phyloP scores from a whole-genome alignment of 768 basidiomycete genomes.

The Lentinus brumalis region DNA sequence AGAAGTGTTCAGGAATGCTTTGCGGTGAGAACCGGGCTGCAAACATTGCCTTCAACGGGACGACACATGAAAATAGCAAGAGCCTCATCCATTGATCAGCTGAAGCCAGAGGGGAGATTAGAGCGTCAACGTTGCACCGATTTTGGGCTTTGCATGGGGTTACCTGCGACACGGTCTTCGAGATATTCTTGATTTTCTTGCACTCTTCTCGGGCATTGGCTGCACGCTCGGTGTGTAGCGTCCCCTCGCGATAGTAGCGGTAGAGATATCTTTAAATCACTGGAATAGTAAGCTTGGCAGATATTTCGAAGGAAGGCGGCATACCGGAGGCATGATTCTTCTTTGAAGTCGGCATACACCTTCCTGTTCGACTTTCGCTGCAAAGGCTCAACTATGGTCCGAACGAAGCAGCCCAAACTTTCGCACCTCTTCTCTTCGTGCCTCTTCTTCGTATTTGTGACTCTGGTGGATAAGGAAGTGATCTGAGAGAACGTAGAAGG shows the following conservation, averaged over 20 bases:
- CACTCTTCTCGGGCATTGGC: conserved; percentile 64
- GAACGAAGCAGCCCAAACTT: background rate
- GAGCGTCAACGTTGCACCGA: background rate
- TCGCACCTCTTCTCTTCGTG: conserved; percentile 67
- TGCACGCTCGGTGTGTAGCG: conserved; percentile 51
- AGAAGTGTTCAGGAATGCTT: too few relatives aligned
- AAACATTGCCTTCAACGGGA: too few relatives aligned
- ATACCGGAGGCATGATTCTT: conserved; percentile 72
- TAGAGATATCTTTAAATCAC: conserved; percentile 57
- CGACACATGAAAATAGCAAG: background rate
- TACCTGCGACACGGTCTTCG: conserved; percentile 44
- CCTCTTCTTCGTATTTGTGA: conserved; percentile 77
- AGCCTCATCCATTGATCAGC: conserved; percentile 9
- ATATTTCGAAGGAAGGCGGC: conserved; percentile 5
- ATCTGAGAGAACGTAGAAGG: conserved; percentile 81
- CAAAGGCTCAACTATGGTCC: background rate
- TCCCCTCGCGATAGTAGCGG: conserved; percentile 51
- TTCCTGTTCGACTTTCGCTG: conserved; percentile 78
- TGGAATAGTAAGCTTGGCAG: background rate
- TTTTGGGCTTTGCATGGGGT: background rate
- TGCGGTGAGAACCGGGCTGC: too few relatives aligned
- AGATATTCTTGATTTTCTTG: conserved; percentile 58
- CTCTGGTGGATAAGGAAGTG: conserved; percentile 91
- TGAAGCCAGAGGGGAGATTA: background rate
- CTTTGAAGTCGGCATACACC: conserved; percentile 75